Evolutionary conservation across 208 protist species (phyloP).

Genomic region (Crithidia expoeki): DNA sequence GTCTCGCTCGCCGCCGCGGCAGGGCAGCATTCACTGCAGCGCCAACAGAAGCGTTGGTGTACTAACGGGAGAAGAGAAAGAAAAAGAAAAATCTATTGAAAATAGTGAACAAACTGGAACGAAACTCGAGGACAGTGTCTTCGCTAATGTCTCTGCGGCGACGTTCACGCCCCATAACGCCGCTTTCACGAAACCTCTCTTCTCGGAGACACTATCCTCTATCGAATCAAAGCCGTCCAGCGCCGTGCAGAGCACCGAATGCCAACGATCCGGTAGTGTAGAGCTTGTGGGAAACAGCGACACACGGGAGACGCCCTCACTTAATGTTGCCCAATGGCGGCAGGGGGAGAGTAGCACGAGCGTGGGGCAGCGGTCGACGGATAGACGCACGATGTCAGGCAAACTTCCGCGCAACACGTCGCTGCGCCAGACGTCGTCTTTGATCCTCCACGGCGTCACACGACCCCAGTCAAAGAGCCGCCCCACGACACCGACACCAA

Average conservation of each 20-base stretch:
- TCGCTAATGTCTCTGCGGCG: not conserved
- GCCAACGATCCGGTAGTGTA: slow-evolving; percentile 14
- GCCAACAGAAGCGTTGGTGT: not conserved
- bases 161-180: too few relatives aligned
- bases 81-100: too few relatives aligned
- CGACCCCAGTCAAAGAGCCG: not conserved
- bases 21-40: not conserved
- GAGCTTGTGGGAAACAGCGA: slow-evolving; percentile 16
- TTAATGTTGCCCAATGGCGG: too few relatives aligned
- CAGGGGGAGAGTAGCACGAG: slow-evolving; percentile 2
- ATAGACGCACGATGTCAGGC: not conserved
- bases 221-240: not conserved
- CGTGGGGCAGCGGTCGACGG: not conserved
- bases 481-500: not conserved
- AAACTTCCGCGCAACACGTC: slow-evolving; percentile 30
- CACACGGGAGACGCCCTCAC: not conserved
- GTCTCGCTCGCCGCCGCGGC: not conserved
- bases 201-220: slow-evolving; percentile 3
- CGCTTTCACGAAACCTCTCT: not conserved
- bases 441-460: slow-evolving; percentile 22
- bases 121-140: not conserved
- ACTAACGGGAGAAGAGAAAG: not conserved
- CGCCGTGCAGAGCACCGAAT: not conserved
- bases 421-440: slow-evolving; percentile 38
- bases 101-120: too few relatives aligned